phyloP scores from a whole-genome alignment of 1,284 basidiomycete genomes.

The Lentinula novae-zelandiae region DNA sequence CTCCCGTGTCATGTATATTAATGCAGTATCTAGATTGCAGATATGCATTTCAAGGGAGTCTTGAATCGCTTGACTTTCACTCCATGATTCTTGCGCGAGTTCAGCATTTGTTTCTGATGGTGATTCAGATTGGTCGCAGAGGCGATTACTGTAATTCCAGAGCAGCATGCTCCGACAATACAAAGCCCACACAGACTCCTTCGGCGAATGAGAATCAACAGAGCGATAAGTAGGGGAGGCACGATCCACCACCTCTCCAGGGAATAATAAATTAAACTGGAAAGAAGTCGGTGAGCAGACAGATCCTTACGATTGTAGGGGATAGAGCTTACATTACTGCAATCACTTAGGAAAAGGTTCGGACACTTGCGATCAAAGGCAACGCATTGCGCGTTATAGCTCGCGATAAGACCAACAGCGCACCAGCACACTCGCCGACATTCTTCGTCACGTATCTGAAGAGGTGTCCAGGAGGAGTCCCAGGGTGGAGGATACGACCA shows the following conservation, averaged over 20 bases:
- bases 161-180: slow-evolving; percentile 77
- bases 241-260: slow-evolving; percentile 57
- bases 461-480: slow-evolving; percentile 50
- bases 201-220: slow-evolving; percentile 43
- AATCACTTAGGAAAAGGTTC: slow-evolving; percentile 54
- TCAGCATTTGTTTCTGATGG: slow-evolving; percentile 48
- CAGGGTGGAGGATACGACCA: slow-evolving; percentile 57
- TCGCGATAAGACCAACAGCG: slow-evolving; percentile 61
- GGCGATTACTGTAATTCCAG: slow-evolving; percentile 63
- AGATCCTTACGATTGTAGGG: neutral
- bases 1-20: slow-evolving; percentile 67
- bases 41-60: slow-evolving; percentile 61
- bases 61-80: slow-evolving; percentile 61
- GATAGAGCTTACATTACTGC: slow-evolving; percentile 53
- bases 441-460: slow-evolving; percentile 61
- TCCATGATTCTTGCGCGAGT: slow-evolving; percentile 53
- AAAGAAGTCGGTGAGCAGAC: slow-evolving; percentile 14
- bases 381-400: slow-evolving; percentile 61
- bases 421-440: slow-evolving; percentile 71
- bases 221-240: slow-evolving; percentile 35
- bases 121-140: slow-evolving; percentile 31
- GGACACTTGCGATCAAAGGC: slow-evolving; percentile 56
- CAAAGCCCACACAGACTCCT: slow-evolving; percentile 74
- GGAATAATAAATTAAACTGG: slow-evolving; percentile 37
- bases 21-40: slow-evolving; percentile 62